phyloP scores from a whole-genome alignment of 2,329 filamentous ascomycete species.

The Pseudopithomyces chartarum region DNA sequence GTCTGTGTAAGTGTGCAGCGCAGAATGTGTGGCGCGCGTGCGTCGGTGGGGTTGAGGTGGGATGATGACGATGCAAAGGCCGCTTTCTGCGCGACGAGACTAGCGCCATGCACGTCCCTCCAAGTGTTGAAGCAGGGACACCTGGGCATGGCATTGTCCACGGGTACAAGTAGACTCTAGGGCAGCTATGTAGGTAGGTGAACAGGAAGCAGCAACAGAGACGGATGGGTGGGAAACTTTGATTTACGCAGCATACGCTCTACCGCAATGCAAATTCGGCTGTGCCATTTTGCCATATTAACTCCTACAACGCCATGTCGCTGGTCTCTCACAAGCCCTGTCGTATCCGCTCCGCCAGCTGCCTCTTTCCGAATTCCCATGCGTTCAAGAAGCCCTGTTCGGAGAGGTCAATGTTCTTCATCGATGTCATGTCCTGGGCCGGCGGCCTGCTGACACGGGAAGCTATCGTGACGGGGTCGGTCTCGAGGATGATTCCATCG shows the following conservation, averaged over 20 bases:
- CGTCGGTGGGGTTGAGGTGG: constrained; percentile 32
- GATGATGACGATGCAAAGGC: constrained; percentile 35
- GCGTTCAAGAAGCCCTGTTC: constrained; percentile 95
- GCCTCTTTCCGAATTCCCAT: constrained; percentile 90
- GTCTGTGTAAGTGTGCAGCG: constrained; percentile 18
- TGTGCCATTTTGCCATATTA: constrained; percentile 24
- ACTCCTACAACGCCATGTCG: constrained; percentile 41
- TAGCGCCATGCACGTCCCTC: constrained; percentile 16
- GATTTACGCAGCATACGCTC: constrained; percentile 1
- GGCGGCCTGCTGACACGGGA: constrained; percentile 92
- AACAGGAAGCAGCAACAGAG: no score
- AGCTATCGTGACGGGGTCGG: constrained; percentile 91
- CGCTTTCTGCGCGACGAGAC: constrained; percentile 19
- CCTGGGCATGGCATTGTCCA: not conserved
- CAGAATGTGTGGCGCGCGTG: constrained; percentile 20
- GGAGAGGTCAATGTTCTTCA: constrained; percentile 93
- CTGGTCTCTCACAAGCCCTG: constrained; percentile 60
- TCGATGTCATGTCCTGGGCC: constrained; percentile 81
- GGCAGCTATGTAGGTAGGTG: not conserved
- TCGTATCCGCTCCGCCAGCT: constrained; percentile 87
- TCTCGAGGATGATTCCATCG: constrained; percentile 90
- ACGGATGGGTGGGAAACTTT: constrained; percentile 8
- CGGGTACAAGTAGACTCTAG: not conserved
- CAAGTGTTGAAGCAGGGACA: no score
- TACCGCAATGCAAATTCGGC: constrained; percentile 16